Evolutionary conservation across 2,329 filamentous ascomycete species (phyloP), one percentile per base, ranked within the genome.

Genomic region (Ophiostoma australiae): DNA sequence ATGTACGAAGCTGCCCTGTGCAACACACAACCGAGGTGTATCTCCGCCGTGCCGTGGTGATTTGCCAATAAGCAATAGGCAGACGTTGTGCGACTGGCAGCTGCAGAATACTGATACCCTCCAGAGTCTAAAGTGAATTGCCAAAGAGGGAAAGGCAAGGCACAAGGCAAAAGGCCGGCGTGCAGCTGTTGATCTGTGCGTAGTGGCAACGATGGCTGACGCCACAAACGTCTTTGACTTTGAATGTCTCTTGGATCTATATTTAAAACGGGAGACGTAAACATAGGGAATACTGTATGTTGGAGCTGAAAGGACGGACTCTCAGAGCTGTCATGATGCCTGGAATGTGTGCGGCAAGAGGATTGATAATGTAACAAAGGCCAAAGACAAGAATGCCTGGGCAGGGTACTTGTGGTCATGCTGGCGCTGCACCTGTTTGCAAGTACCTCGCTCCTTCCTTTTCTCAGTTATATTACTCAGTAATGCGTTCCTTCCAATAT

Each of bases 151-250:
- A 41, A 41, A 41, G 15, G 39, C 11, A 37, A 11, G 37, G 37
- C 37, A 39, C 1, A 41, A 41, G 39, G 39, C 39, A 58, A 58
- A 27, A 58, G 52, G 52, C 52, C 52, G 52, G 13, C 52, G 52
- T 58, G 52, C 52, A 58, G n/a, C 10, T 11, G 8, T 58, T 58
- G 52, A 58, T 58, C 52, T 58, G 52, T 58, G 52, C 52, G 52
- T n/a, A 27, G 52, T 27, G 52, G 52, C 52, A 58, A 58, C 17
- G n/a, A 58, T 58, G 52, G 52, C 52, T 58, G n/a, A 27, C 52
- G 52, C 52, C 52, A 58, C 52, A 11, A 58, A 58, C 52, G 52
- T 23, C 23, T 15, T 27, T 27, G 52, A 27, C 52, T 58, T 4
- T 58, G 17, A 48, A 48, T 48, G 44, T 48, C 44, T 58, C 52